Conservation (phyloP, 2,329 filamentous ascomycete species). For the Botryosphaeria dothidea region DNA sequence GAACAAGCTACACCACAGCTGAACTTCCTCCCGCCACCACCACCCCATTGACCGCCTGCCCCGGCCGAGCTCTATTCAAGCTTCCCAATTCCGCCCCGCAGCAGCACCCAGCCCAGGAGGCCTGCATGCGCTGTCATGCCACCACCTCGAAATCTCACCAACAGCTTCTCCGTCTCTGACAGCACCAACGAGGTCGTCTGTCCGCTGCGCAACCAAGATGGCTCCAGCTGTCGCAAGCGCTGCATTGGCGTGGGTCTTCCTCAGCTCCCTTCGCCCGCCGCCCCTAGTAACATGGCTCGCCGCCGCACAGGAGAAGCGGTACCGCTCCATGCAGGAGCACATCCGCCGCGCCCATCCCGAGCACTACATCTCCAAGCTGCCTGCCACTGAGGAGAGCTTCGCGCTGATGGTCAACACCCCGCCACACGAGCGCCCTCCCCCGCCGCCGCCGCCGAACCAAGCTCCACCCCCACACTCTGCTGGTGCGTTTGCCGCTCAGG, state of each 20-base stretch:
- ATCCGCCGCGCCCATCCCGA: constrained; percentile 96
- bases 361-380: constrained; percentile 96
- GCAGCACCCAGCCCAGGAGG: constrained; percentile 46
- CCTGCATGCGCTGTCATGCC: constrained; percentile 62
- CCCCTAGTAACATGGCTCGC: constrained; percentile 33
- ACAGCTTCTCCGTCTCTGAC: constrained; percentile 89
- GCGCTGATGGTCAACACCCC: constrained; percentile 92
- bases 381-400: constrained; percentile 97
- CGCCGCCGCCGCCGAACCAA: constrained; percentile 46
- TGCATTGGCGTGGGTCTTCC: constrained; percentile 87
- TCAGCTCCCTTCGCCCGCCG: constrained; percentile 19
- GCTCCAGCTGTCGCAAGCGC: constrained; percentile 93
- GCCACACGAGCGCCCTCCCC: constrained; percentile 68
- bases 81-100: constrained; percentile 21
- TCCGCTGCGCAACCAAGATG: constrained; percentile 92
- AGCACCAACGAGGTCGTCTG: constrained; percentile 96
- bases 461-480: constrained; percentile 24
- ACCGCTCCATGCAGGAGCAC: constrained; percentile 99
- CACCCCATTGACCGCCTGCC: background rate
- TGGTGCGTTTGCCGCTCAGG: constrained; percentile 16
- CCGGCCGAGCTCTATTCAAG: constrained; percentile 2
- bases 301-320: constrained; percentile 76
- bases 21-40: background rate
- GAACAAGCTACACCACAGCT: background rate
- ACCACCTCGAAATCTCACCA: constrained; percentile 81